A percentile compares a stretch with the other conserved stretches of the same genome.
Evolutionary conservation across 2,329 filamentous ascomycete genomes (phyloP).

Genomic region (Ceratocystis smalleyi): DNA sequence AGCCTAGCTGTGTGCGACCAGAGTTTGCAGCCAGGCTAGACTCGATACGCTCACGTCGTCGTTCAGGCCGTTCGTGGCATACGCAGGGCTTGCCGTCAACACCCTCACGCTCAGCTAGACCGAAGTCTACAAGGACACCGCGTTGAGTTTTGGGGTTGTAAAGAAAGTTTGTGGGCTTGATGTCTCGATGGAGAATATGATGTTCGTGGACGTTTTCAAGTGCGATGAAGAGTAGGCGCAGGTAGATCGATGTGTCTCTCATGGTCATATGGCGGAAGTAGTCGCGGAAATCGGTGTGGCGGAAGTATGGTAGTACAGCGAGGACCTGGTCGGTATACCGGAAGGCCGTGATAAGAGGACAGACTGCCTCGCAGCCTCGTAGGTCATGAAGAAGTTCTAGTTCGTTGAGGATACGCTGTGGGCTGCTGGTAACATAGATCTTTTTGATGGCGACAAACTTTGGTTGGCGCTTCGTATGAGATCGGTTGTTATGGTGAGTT

Average conservation of each 20-base stretch:
- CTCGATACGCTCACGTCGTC: constrained; percentile 45
- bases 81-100: constrained; percentile 64
- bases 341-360: constrained; percentile 94
- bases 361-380: constrained; percentile 67
- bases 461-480: constrained; percentile 25
- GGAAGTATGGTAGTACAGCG: constrained; percentile 87
- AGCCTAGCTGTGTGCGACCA: constrained; percentile 38
- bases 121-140: constrained; percentile 95
- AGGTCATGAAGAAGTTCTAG: constrained; percentile 84
- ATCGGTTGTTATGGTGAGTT: constrained; percentile 21
- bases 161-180: constrained; percentile 95
- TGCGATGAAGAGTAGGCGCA: constrained; percentile 74
- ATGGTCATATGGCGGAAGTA: constrained; percentile 88
- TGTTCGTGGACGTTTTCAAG: constrained; percentile 68
- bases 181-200: constrained; percentile 81
- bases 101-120: constrained; percentile 75
- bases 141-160: constrained; percentile 69
- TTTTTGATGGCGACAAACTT: constrained; percentile 96
- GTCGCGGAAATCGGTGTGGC: constrained; percentile 82
- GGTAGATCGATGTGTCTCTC: constrained; percentile 75
- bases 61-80: constrained; percentile 52
- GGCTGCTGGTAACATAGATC: constrained; percentile 96
- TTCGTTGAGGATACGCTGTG: constrained; percentile 85
- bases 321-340: constrained; percentile 87
- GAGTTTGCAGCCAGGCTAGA: constrained; percentile 40